Evolutionary conservation across 768 basidiomycete species (phyloP).

Genomic region (Boletus eberwhitei): DNA sequence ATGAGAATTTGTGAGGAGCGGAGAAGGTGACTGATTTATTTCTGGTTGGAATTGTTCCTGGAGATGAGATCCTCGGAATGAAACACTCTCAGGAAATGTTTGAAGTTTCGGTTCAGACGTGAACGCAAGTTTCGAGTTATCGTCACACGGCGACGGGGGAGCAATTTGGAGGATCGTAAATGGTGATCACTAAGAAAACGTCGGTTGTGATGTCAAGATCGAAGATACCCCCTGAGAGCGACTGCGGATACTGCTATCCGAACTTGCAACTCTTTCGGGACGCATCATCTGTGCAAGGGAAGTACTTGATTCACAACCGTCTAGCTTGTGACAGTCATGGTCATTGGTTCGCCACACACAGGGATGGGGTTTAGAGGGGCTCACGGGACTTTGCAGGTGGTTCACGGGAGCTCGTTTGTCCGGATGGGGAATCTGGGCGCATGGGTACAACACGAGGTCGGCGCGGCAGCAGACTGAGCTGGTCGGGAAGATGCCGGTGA

Average conservation of each 20-base stretch:
- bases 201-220: slow-evolving; percentile 6
- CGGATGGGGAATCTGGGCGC: too few species aligned
- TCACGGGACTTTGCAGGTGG: not conserved
- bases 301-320: too few species aligned
- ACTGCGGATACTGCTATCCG: too few species aligned
- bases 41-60: too few species aligned
- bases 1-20: slow-evolving; percentile 1
- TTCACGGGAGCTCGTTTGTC: slow-evolving; percentile 5
- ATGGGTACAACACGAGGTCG: slow-evolving; percentile 16
- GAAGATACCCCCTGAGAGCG: not conserved
- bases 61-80: slow-evolving; percentile 17
- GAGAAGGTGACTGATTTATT: slow-evolving; percentile 8
- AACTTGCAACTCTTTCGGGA: too few species aligned
- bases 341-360: too few species aligned
- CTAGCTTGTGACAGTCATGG: too few species aligned
- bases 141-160: not conserved
- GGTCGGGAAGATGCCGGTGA: slow-evolving; percentile 9
- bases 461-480: slow-evolving; percentile 2
- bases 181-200: too few species aligned
- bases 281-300: not conserved
- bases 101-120: slow-evolving; percentile 1
- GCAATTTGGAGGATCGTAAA: slow-evolving; percentile 17
- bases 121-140: not conserved
- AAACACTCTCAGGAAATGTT: slow-evolving; percentile 2
- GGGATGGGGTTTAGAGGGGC: too few species aligned